phyloP scores from a whole-genome alignment of 2,329 filamentous ascomycete species.

The Mariannaea sp. region DNA sequence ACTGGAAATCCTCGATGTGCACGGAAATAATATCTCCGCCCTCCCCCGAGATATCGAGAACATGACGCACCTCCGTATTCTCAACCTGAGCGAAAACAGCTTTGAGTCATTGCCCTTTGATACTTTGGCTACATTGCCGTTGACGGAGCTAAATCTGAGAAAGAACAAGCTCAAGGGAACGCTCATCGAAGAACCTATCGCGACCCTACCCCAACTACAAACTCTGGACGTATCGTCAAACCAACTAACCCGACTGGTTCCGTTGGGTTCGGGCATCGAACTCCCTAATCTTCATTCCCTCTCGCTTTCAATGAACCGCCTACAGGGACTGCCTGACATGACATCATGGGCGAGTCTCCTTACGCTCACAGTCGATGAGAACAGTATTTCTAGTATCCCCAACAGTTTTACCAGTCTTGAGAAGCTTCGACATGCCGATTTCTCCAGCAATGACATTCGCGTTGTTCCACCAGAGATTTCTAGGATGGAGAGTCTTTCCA shows the following conservation, averaged over 20 bases:
- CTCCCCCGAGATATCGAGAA: conserved; percentile 71
- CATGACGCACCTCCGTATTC: conserved; percentile 69
- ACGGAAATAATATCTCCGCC: conserved; percentile 75
- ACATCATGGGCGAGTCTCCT: conserved; percentile 73
- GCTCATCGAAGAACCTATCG: conserved; percentile 68
- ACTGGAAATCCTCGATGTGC: conserved; percentile 81
- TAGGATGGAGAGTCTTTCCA: conserved; percentile 76
- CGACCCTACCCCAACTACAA: conserved; percentile 68
- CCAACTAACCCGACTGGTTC: conserved; percentile 62
- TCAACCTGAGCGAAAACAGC: conserved; percentile 82
- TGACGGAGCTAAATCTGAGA: conserved; percentile 74
- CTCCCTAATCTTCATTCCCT: conserved; percentile 76
- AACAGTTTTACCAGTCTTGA: conserved; percentile 71
- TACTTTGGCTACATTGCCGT: conserved; percentile 66
- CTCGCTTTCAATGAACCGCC: conserved; percentile 78
- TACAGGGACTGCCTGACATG: conserved; percentile 74
- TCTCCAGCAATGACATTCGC: conserved; percentile 83
- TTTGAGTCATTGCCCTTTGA: conserved; percentile 74
- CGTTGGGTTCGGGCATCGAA: conserved; percentile 52
- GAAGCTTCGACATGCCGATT: conserved; percentile 76
- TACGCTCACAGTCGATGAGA: conserved; percentile 79
- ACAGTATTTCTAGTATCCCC: conserved; percentile 77
- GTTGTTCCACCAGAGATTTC: conserved; percentile 76
- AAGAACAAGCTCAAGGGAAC: conserved; percentile 79
- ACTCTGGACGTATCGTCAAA: conserved; percentile 80